Evolutionary conservation across 1,284 basidiomycete genomes (phyloP).

Genomic region (Leccinum solheimii): DNA sequence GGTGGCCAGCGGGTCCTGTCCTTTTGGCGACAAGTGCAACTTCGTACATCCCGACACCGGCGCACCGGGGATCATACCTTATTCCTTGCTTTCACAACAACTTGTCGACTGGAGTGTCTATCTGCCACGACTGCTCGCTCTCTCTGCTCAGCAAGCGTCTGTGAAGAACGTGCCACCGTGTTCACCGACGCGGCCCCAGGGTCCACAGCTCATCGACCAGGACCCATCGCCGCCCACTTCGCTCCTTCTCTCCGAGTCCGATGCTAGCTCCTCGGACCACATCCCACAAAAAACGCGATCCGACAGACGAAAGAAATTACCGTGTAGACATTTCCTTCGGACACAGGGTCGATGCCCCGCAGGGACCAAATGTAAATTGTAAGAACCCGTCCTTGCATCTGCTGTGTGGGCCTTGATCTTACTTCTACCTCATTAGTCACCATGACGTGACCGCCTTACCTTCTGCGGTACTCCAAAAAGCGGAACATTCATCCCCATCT

Average conservation of each 20-base stretch:
- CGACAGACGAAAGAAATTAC: constrained; percentile 35
- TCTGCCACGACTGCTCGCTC: constrained; percentile 17
- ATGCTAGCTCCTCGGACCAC: constrained; percentile 15
- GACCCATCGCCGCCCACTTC: constrained; percentile 15
- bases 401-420: background rate
- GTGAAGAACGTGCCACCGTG: constrained; percentile 2
- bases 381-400: constrained; percentile 21
- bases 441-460: constrained; percentile 36
- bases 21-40: constrained; percentile 31
- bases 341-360: constrained; percentile 47
- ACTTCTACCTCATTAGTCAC: constrained; percentile 32
- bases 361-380: constrained; percentile 48
- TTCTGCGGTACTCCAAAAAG: constrained; percentile 1
- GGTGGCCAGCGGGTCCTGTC: constrained; percentile 26
- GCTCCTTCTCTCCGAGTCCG: constrained; percentile 29
- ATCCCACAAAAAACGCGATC: constrained; percentile 13
- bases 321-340: constrained; percentile 45
- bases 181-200: constrained; percentile 8
- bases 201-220: constrained; percentile 16
- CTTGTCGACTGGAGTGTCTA: constrained; percentile 21
- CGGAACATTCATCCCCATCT: constrained; percentile 4
- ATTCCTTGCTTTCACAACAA: constrained; percentile 13
- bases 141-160: constrained; percentile 13
- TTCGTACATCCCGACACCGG: constrained; percentile 31
- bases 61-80: constrained; percentile 3